Percentiles rank a stretch among this genome's conserved stretches.
Evolutionary conservation across 495 filamentous ascomycete species (phyloP).

Genomic region (Delitschia confertaspora): DNA sequence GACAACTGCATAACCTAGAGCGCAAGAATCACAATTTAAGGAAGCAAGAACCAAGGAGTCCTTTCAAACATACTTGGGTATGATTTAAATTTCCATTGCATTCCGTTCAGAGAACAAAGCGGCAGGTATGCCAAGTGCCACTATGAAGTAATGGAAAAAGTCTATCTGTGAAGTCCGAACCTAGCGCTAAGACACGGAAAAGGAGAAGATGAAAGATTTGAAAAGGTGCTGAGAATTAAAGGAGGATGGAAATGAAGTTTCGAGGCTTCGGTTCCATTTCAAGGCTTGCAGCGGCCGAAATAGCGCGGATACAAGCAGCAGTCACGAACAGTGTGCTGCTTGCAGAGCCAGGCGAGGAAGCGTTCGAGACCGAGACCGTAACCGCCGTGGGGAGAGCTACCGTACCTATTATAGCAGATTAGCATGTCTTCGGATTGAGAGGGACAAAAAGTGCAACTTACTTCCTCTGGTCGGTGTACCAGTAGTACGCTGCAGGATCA

Average conservation of each 20-base stretch:
- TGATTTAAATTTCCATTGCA: too few relatives aligned
- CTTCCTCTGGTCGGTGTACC: slow-evolving; percentile 98
- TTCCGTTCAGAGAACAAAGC: too few relatives aligned
- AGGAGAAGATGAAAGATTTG: background rate
- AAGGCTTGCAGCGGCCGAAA: slow-evolving; percentile 89
- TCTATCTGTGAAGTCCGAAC: too few relatives aligned
- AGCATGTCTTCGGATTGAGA: slow-evolving; percentile 19
- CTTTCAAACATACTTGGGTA: too few relatives aligned
- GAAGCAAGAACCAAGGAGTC: too few relatives aligned
- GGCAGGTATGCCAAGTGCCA: too few relatives aligned
- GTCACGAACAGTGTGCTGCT: slow-evolving; percentile 82
- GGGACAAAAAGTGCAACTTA: slow-evolving; percentile 43
- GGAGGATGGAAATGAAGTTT: too few relatives aligned
- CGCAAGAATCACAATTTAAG: too few relatives aligned
- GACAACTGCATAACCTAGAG: too few relatives aligned
- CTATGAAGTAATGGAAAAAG: too few relatives aligned
- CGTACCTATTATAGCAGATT: slow-evolving; percentile 55
- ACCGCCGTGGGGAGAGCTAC: slow-evolving; percentile 86
- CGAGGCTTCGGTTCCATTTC: too few relatives aligned
- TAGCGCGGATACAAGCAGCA: slow-evolving; percentile 88
- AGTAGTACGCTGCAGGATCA: slow-evolving; percentile 82
- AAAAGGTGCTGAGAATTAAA: background rate
- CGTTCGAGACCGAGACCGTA: slow-evolving; percentile 94
- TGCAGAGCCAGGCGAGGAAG: slow-evolving; percentile 93
- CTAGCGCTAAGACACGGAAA: too few relatives aligned